A percentile compares a stretch with the other conserved stretches of the same genome.
Evolutionary conservation across 1,139 yeast genomes (phyloP).

Genomic region (Zygosaccharomyces pseudobailii): DNA sequence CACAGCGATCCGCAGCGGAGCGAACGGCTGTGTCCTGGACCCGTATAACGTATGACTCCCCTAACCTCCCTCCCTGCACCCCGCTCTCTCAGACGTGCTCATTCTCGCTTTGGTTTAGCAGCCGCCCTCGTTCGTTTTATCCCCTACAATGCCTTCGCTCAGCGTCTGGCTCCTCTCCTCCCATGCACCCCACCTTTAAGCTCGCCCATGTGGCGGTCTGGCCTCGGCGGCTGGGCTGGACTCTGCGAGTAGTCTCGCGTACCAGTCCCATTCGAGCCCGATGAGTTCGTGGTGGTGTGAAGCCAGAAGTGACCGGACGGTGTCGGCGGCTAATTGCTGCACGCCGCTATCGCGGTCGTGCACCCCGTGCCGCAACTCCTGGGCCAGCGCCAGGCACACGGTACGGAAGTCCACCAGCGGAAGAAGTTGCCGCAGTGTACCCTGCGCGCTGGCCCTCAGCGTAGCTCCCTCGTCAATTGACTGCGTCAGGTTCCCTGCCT

Average conservation of each 20-base stretch:
- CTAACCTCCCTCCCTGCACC: no score
- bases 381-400: neutral
- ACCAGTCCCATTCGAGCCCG: conserved; percentile 12
- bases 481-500: conserved; percentile 26
- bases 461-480: conserved; percentile 19
- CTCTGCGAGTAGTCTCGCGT: conserved; percentile 1
- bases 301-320: neutral
- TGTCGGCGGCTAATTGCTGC: conserved; percentile 2
- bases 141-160: no score
- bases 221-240: neutral
- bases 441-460: conserved; percentile 11
- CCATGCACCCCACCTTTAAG: neutral
- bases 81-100: no score
- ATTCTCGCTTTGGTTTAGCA: no score
- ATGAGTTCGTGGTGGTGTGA: conserved; percentile 6
- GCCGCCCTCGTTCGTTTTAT: no score
- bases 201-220: neutral
- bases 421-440: conserved; percentile 1
- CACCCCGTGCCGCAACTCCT: conserved; percentile 1
- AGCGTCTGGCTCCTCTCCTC: neutral
- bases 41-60: no score
- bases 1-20: no score
- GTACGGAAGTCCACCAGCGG: conserved; percentile 1
- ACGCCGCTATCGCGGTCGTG: conserved; percentile 1
- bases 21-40: no score